Base-by-base conservation (phyloP, 169 alveolate genomes). In the Plasmodium knowlesi region DNA sequence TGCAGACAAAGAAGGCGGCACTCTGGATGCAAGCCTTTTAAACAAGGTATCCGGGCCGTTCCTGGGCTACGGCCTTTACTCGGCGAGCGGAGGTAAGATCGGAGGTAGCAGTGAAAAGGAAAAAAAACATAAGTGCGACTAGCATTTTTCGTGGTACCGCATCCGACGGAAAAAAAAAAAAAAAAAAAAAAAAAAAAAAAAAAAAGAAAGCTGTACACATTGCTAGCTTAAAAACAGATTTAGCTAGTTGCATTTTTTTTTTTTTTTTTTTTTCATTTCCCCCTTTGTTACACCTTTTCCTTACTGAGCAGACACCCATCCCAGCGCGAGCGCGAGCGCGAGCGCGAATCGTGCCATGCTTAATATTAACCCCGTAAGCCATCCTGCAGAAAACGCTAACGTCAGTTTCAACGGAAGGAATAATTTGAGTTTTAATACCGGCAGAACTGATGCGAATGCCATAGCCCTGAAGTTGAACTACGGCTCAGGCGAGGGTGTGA, bases 291-390 rank as follows among this genome's bases (percentile, higher is more conserved):
- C 74, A 16, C 32, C 57, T 70, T 43, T 84, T 28, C 83, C 12
- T 72, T 28, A 28, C 50, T 72, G 83, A 72, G 83, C 57, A 72
- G 92, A 67, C 79, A 43, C 92, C 74, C 83, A 84, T 19, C 53
- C 57, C 70, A 72, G 61, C 73, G 84, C 92, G 61, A 84, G 57
- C 41, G 39, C 57, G 50, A 72, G 61, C 73, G 84, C 92, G 61
- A 84, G 57, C 41, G 39, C 57, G 50, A 50, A 30, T 1, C 43
- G 79, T 72, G 39, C 79, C 32, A 16, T 72, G 34, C 3, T 43
- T 9, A 84, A 84, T 25, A 46, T 14, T 8, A n/a, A 25, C 61
- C n/a, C 82, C 3, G 16, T 72, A 73, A 84, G 78, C 61, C 61
- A 84, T 57, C 19, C 53, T 37, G 25, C 46, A 39, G 54, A 84